Conservation (phyloP, 1,139 yeast species). For the Geotrichum siamense region DNA sequence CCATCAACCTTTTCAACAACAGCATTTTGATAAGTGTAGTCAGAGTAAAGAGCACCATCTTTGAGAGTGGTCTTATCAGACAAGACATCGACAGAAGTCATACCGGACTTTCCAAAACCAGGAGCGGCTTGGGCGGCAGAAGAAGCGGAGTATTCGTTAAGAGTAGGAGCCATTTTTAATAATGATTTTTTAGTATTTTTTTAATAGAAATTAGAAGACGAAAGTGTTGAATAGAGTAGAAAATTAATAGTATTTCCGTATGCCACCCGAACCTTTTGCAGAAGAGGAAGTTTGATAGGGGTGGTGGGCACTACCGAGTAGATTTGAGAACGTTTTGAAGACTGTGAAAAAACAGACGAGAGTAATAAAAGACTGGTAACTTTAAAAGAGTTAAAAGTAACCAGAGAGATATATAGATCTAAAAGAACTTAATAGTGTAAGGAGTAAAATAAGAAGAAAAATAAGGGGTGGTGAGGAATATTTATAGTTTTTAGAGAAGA, state of each 20-base stretch:
- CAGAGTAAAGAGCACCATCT: constrained; percentile 56
- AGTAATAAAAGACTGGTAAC: neutral
- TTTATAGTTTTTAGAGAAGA: no score
- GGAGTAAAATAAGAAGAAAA: no score
- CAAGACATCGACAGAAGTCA: constrained; percentile 46
- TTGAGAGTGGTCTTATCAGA: constrained; percentile 55
- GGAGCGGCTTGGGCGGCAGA: constrained; percentile 30
- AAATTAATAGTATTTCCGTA: constrained; percentile 15
- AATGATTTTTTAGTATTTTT: constrained; percentile 8
- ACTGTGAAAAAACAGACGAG: neutral
- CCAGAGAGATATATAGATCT: no score
- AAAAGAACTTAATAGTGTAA: no score
- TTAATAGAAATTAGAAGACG: constrained; percentile 8
- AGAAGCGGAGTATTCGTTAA: constrained; percentile 27
- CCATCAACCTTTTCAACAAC: constrained; percentile 52
- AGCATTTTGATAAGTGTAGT: constrained; percentile 66
- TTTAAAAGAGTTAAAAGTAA: neutral
- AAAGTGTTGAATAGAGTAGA: constrained; percentile 13
- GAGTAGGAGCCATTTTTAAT: constrained; percentile 34
- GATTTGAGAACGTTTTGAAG: constrained; percentile 31
- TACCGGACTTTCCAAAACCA: constrained; percentile 35
- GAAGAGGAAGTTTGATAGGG: constrained; percentile 33
- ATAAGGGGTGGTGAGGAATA: no score
- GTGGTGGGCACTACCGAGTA: constrained; percentile 33
- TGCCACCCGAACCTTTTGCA: constrained; percentile 35